Base-by-base conservation (phyloP, 2,329 filamentous ascomycete species). In the Westerdykella ornata region DNA sequence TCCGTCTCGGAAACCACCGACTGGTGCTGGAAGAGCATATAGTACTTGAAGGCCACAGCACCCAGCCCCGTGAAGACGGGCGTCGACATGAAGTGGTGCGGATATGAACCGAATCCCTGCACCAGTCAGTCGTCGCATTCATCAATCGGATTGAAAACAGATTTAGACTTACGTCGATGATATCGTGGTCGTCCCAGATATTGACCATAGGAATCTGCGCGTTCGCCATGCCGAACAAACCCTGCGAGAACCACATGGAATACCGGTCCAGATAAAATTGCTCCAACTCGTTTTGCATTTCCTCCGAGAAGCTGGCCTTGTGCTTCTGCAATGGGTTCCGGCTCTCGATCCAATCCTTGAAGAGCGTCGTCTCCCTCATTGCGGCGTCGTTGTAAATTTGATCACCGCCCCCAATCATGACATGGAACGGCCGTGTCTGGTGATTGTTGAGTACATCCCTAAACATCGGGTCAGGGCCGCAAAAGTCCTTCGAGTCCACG, bases 151-250 rank as follows among this genome's bases (percentile, higher is more conserved):
- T 7, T 8, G 4, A 15, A 1, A 8, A n/a, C 5, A 28, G 7
- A 18, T 18, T 26, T 18, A 3, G n/a, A 57, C 63, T 58, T 53
- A 67, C 64, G 45, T 75, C 72, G 20, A 75, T 74, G 41, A 75
- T 75, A 47, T 74, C 73, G 61, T 97, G 92, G 55, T 97, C 92
- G 64, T 97, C 90, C 74, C 85, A 96, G 65, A 98, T 89, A 63
- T 98, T 98, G 56, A 98, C 80, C 89, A 96, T 97, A 7, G 92
- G 89, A 35, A 98, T 97, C 62, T 97, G 90, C 2, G 85, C 85
- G 54, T 84, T 89, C 4, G 90, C 92, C 60, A 98, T 78, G n/a
- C 85, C 81, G 58, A 96, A 98, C 4, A 97, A 71, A 0, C 94
- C 92, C 57, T 94, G 89, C 0, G 89, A 96, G 66, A 97, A 98